Percentiles rank a stretch among this genome's conserved stretches.
phyloP scores from a whole-genome alignment of 1,284 basidiomycete genomes.

The Apiotrichum akiyoshidainum region DNA sequence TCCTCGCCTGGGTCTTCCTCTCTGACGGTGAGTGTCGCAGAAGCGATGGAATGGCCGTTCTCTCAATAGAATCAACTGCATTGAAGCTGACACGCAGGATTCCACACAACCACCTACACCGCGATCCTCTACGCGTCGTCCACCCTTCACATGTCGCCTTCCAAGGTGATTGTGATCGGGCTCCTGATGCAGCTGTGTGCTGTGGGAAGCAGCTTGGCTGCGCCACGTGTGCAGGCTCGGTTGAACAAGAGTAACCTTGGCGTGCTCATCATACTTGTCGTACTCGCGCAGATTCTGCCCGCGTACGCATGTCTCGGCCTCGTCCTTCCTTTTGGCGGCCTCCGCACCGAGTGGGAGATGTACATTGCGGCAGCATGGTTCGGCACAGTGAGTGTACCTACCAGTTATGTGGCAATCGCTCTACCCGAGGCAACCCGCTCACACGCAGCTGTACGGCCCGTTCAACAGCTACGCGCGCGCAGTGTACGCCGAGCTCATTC shows the following conservation, averaged over 20 bases:
- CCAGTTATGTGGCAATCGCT: no score
- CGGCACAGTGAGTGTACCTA: constrained; percentile 53
- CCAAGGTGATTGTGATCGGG: constrained; percentile 51
- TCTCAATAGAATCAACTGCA: background rate
- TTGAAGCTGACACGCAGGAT: constrained; percentile 27
- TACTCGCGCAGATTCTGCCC: constrained; percentile 67
- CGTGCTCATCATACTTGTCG: constrained; percentile 65
- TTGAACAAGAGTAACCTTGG: constrained; percentile 64
- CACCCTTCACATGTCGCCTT: constrained; percentile 50
- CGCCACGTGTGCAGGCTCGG: constrained; percentile 44
- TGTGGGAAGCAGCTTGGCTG: constrained; percentile 45
- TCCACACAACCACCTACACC: constrained; percentile 48
- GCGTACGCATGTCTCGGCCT: constrained; percentile 79
- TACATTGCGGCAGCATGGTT: constrained; percentile 76
- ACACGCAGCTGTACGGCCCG: constrained; percentile 44
- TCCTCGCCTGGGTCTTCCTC: constrained; percentile 85
- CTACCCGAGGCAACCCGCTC: no score
- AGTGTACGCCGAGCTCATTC: constrained; percentile 49
- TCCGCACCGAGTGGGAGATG: constrained; percentile 78
- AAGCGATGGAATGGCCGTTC: background rate
- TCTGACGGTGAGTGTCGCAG: constrained; percentile 66
- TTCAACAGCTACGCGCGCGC: constrained; percentile 49
- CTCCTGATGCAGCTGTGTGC: constrained; percentile 48
- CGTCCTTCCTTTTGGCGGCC: constrained; percentile 60
- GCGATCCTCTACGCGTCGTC: constrained; percentile 49